Conservation (phyloP, 352 stramenopile species). For the Pythium pectinolyticum region DNA sequence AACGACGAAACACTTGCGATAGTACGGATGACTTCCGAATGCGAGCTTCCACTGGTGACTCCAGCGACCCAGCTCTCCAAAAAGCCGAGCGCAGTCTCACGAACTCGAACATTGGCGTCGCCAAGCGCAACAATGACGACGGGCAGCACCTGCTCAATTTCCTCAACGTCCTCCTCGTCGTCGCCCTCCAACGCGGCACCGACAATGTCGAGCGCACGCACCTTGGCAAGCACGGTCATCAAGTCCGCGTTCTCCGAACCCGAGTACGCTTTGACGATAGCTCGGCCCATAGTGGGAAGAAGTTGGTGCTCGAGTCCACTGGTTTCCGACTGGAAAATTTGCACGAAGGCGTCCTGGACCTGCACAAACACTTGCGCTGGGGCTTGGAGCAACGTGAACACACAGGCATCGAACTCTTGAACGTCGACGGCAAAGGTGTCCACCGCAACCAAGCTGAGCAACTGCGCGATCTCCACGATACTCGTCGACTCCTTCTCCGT, state of each 20-base stretch:
- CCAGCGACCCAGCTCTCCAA: constrained; percentile 54
- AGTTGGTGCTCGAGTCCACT: constrained; percentile 45
- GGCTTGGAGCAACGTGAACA: constrained; percentile 64
- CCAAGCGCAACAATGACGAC: constrained; percentile 68
- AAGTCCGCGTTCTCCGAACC: constrained; percentile 34
- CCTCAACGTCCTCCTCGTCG: constrained; percentile 35
- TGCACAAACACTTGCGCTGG: constrained; percentile 60
- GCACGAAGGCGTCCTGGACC: constrained; percentile 52
- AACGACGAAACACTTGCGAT: constrained; percentile 39
- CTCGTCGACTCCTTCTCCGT: background rate
- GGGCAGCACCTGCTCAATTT: constrained; percentile 53
- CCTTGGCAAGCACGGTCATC: constrained; percentile 53
- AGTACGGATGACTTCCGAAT: constrained; percentile 32
- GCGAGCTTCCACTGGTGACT: constrained; percentile 6
- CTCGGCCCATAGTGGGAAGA: constrained; percentile 60
- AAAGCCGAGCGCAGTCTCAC: constrained; percentile 55
- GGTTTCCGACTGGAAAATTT: constrained; percentile 48
- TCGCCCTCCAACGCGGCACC: constrained; percentile 60
- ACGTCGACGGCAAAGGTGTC: constrained; percentile 40
- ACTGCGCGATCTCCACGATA: constrained; percentile 41
- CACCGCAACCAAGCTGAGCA: constrained; percentile 46
- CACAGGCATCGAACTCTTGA: constrained; percentile 64
- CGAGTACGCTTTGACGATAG: constrained; percentile 34
- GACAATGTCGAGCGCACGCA: constrained; percentile 63
- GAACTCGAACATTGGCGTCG: constrained; percentile 46